Evolutionary conservation across 371 early-diverging fungal species (phyloP).

Genomic region (Polyrhizophydium stewartii): DNA sequence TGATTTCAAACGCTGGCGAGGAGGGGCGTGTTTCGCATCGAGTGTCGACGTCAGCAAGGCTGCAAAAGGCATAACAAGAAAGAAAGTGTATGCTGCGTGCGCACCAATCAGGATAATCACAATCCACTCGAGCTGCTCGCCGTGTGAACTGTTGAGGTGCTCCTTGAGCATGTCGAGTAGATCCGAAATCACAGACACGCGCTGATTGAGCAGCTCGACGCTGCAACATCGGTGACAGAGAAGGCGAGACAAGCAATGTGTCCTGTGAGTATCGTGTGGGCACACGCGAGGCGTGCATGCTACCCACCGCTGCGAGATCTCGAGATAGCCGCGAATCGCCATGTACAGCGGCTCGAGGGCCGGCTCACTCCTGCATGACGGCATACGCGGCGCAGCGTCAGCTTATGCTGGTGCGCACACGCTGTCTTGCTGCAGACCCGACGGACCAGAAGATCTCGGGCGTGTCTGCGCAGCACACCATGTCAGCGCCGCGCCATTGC

Average conservation of each 20-base stretch:
- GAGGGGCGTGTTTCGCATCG: not conserved
- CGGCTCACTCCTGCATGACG: constrained; percentile 30
- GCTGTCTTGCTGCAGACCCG: not conserved
- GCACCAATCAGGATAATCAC: constrained; percentile 41
- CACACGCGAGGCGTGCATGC: not conserved
- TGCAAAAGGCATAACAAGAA: too few species aligned
- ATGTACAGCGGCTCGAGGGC: constrained; percentile 43
- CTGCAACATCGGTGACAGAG: not conserved
- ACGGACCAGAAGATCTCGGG: constrained; percentile 44
- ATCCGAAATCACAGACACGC: constrained; percentile 48
- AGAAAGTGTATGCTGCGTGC: not conserved
- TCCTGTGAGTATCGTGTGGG: not conserved
- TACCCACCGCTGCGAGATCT: constrained; percentile 66
- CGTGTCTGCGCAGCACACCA: constrained; percentile 12
- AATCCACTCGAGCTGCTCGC: constrained; percentile 46
- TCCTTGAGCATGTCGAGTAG: constrained; percentile 51
- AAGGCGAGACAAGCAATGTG: not conserved
- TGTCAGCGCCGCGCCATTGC: too few species aligned
- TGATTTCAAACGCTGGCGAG: constrained; percentile 29
- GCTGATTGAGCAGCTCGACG: constrained; percentile 46
- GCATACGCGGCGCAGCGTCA: not conserved
- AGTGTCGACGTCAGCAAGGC: not conserved
- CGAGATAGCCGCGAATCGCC: constrained; percentile 55
- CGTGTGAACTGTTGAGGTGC: constrained; percentile 41
- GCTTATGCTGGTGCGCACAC: not conserved